Percentiles rank a stretch among this genome's conserved stretches.
phyloP scores from a whole-genome alignment of 2,329 filamentous ascomycete genomes.

The Pseudopithomyces chartarum region DNA sequence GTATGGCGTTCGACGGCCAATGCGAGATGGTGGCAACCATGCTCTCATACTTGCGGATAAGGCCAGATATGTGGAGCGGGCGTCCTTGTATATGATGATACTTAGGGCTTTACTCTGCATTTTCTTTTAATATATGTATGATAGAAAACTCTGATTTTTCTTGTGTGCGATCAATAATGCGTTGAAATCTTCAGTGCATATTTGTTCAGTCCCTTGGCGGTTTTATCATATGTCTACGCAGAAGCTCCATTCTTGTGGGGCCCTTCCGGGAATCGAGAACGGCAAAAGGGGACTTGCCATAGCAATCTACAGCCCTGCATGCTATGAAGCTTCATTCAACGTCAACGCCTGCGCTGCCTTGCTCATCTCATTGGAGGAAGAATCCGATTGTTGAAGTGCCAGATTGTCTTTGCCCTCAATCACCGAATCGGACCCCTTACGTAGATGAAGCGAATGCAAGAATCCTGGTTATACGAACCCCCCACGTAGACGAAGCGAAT shows the following conservation, averaged over 20 bases:
- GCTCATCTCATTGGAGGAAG: constrained; percentile 11
- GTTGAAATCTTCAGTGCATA: no score
- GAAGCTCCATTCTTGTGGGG: constrained; percentile 6
- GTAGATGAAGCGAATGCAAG: neutral
- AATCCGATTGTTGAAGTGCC: constrained; percentile 3
- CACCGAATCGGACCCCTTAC: neutral
- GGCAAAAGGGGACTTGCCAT: constrained; percentile 13
- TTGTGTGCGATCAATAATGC: no score
- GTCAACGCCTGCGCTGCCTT: constrained; percentile 7
- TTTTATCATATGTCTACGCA: neutral
- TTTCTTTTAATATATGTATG: no score
- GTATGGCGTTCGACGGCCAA: no score
- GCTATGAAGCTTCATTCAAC: constrained; percentile 26
- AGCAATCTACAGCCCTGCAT: constrained; percentile 12
- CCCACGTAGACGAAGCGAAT: neutral
- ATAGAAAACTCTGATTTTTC: no score
- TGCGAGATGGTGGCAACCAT: no score
- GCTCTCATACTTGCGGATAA: no score
- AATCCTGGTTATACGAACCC: constrained; percentile 9
- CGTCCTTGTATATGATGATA: no score
- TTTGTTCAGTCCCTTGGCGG: no score
- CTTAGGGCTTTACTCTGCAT: no score
- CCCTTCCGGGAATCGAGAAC: constrained; percentile 7
- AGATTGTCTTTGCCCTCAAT: no score
- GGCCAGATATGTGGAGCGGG: no score